Conservation (phyloP, 495 filamentous ascomycete genomes). For the Daldinia decipiens region DNA sequence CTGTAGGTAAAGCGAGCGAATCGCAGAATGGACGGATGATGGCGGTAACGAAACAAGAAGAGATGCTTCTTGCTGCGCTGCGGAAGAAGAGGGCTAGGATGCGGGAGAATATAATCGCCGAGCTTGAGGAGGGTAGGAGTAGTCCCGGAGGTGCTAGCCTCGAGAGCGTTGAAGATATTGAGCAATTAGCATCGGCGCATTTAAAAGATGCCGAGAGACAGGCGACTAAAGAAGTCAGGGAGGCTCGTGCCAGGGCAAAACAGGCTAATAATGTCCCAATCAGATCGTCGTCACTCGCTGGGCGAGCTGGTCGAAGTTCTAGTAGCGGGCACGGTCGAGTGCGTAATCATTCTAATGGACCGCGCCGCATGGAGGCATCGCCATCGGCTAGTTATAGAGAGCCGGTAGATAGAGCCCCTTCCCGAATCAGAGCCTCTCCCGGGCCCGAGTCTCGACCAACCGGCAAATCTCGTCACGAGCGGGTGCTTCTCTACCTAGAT, state of each 20-base stretch:
- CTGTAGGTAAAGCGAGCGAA: constrained; percentile 39
- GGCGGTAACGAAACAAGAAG: constrained; percentile 87
- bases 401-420: constrained; percentile 32
- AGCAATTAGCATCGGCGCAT: constrained; percentile 27
- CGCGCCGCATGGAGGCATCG: constrained; percentile 20
- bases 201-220: constrained; percentile 29
- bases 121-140: constrained; percentile 55
- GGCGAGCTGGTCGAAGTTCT: constrained; percentile 6
- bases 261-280: constrained; percentile 19
- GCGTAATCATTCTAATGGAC: constrained; percentile 28
- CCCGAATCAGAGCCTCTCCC: constrained; percentile 12
- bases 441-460: constrained; percentile 21
- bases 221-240: constrained; percentile 27
- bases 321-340: constrained; percentile 11
- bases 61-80: constrained; percentile 83
- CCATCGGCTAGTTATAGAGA: constrained; percentile 41
- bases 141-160: constrained; percentile 8
- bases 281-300: constrained; percentile 34
- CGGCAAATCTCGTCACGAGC: constrained; percentile 41
- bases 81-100: constrained; percentile 80
- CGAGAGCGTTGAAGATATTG: constrained; percentile 4
- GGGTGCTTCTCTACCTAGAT: constrained; percentile 49
- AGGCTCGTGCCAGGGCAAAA: constrained; percentile 25
- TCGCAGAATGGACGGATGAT: constrained; percentile 72
- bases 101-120: constrained; percentile 74